Conservation (phyloP, 1,284 basidiomycete species). For the Paramarasmius palmivorus region DNA sequence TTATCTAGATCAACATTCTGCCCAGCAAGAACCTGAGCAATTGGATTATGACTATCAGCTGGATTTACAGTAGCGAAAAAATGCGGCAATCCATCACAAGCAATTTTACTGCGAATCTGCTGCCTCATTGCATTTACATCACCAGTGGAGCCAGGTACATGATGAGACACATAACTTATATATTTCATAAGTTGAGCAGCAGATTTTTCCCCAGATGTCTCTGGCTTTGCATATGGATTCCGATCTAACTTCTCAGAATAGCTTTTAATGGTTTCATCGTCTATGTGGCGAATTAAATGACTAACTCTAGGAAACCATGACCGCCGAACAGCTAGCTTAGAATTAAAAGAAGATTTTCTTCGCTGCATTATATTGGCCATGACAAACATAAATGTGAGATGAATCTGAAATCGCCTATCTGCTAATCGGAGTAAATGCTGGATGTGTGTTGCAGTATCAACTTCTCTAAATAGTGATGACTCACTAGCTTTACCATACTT, state of each 20-base stretch:
- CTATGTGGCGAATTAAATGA: slow-evolving; percentile 1
- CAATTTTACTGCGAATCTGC: slow-evolving; percentile 10
- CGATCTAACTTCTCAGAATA: slow-evolving; percentile 10
- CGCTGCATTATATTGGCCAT: slow-evolving; percentile 14
- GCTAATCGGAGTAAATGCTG: slow-evolving; percentile 4
- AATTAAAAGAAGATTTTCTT: slow-evolving; percentile 10
- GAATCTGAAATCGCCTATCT: slow-evolving; percentile 9
- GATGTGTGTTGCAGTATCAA: slow-evolving; percentile 4
- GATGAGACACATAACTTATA: slow-evolving; percentile 15
- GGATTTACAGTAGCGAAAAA: slow-evolving; percentile 14
- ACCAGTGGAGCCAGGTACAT: slow-evolving; percentile 11
- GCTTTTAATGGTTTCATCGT: background rate
- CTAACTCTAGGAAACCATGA: slow-evolving; percentile 11
- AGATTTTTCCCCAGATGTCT: slow-evolving; percentile 7
- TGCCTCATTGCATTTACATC: background rate
- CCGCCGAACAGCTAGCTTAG: slow-evolving; percentile 3
- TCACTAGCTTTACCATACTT: background rate
- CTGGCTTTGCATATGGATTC: slow-evolving; percentile 10
- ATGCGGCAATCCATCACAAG: slow-evolving; percentile 1
- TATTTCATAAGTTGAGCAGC: slow-evolving; percentile 13
- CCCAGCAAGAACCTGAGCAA: slow-evolving; percentile 15
- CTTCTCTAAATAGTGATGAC: background rate
- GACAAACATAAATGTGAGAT: slow-evolving; percentile 17
- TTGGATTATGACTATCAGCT: slow-evolving; percentile 16
- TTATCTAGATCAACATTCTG: slow-evolving; percentile 14